Conservation (phyloP, 2,329 filamentous ascomycete species). For the Sporothrix luriei region DNA sequence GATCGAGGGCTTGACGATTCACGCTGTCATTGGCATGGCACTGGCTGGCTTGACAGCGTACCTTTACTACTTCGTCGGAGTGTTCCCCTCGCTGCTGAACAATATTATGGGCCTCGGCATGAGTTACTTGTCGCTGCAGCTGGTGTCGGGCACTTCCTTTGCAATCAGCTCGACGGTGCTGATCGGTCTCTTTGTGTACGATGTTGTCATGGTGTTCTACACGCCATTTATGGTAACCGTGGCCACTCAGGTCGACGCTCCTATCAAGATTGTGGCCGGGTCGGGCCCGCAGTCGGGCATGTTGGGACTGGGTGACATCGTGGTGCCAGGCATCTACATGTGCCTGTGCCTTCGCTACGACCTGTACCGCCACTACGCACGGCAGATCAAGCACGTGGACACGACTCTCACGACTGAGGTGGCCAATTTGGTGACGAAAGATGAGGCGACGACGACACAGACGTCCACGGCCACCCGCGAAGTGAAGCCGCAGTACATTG, state of each 20-base stretch:
- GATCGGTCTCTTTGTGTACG: conserved; percentile 83
- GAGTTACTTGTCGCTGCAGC: conserved; percentile 77
- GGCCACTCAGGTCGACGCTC: conserved; percentile 84
- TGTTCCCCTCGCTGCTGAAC: conserved; percentile 57
- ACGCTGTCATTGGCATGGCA: conserved; percentile 59
- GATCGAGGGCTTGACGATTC: conserved; percentile 53
- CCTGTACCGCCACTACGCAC: conserved; percentile 78
- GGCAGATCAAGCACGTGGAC: conserved; percentile 58
- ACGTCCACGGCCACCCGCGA: conserved; percentile 45
- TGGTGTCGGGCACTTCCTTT: conserved; percentile 89
- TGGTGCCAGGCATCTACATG: conserved; percentile 88
- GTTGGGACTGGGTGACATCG: conserved; percentile 91
- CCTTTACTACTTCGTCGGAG: conserved; percentile 67
- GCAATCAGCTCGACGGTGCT: conserved; percentile 77
- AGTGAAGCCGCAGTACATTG: conserved; percentile 56
- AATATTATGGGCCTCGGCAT: conserved; percentile 87
- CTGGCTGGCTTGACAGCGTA: conserved; percentile 58
- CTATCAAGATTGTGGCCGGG: conserved; percentile 84
- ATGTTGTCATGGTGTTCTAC: conserved; percentile 90
- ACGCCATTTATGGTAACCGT: conserved; percentile 87
- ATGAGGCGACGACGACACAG: conserved; percentile 43
- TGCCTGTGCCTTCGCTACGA: conserved; percentile 89
- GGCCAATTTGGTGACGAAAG: conserved; percentile 38
- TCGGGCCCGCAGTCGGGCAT: conserved; percentile 71
- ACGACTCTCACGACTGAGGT: conserved; percentile 44